Base-by-base conservation (phyloP, 345 rosid genomes). In the Citrus sinensis region DNA sequence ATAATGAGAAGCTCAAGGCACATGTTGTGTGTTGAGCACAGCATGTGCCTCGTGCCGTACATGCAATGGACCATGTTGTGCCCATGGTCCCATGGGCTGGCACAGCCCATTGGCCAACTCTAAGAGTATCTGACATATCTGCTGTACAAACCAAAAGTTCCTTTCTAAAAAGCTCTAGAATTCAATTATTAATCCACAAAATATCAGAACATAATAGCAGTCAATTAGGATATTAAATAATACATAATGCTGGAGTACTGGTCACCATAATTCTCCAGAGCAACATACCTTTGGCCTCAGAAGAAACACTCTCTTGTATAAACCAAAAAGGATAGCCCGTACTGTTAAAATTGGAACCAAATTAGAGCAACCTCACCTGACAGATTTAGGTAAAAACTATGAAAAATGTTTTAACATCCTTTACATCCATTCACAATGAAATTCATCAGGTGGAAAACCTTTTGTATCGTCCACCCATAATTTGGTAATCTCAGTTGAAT, bases 401-500 rank as follows among this genome's bases (percentile, higher is more conserved):
- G 58, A 71, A 2, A 78, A 70, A 42, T 60, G 30, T 46, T 35
- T 14, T 14, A 74, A 22, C 29, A 78, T 40, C 17, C 74, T 90
- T 74, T 34, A 95, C 98, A 87, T 87, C 94, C 98, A 34, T 95
- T 95, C 61, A 95, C 99, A 71, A 92, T 24, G 77, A 93, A 92
- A 85, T 95, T 93, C 93, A 95, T 91, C 81, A 93, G 85, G 81
- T 95, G 99, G 86, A 95, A 95, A 80, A 93, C 92, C 82, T 95
- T 93, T 83, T 95, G 99, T 10, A 97, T 92, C 4, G 98, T 95
- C 99, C 99, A 95, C 17, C 99, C 98, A 73, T 87, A 95, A 67
- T 95, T 95, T 4, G 99, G 94, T 72, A 95, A 97, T 87, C 99
- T 89, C 83, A 90, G 37, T 35, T 35, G 37, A 35, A 5, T 35